A percentile compares a stretch with the other conserved stretches of the same genome.
These are phyloP conservation scores for Hypoxylon subgilvum DNA, from an alignment of 495 filamentous ascomycete genomes.

Conservation along the genomic window DNA sequence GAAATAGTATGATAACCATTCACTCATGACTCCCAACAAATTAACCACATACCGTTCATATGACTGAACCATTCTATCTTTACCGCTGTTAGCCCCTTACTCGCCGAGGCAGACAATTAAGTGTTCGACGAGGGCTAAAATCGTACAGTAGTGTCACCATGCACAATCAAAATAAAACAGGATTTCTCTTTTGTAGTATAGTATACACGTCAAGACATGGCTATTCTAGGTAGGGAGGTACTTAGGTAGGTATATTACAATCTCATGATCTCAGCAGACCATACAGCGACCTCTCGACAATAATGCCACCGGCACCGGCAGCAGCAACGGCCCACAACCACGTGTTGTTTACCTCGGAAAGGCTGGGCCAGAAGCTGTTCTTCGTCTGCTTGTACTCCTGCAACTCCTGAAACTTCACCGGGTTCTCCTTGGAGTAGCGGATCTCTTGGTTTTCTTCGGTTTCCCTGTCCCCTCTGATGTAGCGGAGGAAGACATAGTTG, in stretches of 20 bases:
- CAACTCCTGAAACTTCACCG: constrained; percentile 58
- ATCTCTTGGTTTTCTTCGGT: constrained; percentile 58
- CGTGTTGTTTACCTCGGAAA: constrained; percentile 54
- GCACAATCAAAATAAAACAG: too few species aligned
- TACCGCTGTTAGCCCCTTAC: too few species aligned
- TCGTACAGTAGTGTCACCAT: too few species aligned
- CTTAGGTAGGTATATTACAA: constrained; percentile 8
- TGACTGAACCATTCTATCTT: too few species aligned
- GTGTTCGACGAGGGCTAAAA: too few species aligned
- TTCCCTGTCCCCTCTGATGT: constrained; percentile 59
- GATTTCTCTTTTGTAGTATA: too few species aligned
- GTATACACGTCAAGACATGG: neutral
- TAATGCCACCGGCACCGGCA: constrained; percentile 46
- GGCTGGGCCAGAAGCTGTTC: constrained; percentile 64
- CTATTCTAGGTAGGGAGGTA: too few species aligned
- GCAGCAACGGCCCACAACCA: constrained; percentile 61
- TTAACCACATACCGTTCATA: too few species aligned
- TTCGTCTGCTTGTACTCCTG: constrained; percentile 55
- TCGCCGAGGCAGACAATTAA: too few species aligned
- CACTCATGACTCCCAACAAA: too few species aligned
- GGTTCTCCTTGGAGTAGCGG: constrained; percentile 54
- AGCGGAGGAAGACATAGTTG: constrained; percentile 65
- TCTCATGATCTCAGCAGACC: constrained; percentile 1
- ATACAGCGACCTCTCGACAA: constrained; percentile 34
- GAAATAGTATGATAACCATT: too few species aligned